Percentiles rank a stretch among this genome's conserved stretches.
phyloP scores from a whole-genome alignment of 345 rosid genomes.

The Linum lewisii region DNA sequence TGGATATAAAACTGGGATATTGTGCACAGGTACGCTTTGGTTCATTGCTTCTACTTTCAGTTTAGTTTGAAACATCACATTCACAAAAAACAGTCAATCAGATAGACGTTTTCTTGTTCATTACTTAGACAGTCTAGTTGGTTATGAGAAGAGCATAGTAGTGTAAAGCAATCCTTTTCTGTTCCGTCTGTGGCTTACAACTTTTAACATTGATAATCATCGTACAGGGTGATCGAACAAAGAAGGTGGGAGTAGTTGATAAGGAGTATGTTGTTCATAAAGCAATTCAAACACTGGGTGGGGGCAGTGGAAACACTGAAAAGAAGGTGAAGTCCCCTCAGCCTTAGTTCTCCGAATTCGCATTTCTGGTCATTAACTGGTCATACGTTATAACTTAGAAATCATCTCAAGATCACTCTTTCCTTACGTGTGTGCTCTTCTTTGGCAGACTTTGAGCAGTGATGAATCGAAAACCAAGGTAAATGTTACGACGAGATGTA shows the following conservation, averaged over 20 bases:
- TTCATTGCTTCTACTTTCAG: background rate
- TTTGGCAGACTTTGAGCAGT: background rate
- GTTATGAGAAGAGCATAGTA: background rate
- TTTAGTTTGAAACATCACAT: too few species aligned
- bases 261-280: conserved; percentile 78
- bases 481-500: background rate
- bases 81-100: background rate
- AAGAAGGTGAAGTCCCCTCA: conserved; percentile 32
- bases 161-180: background rate
- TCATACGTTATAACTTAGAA: background rate
- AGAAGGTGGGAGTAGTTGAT: conserved; percentile 81
- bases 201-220: background rate
- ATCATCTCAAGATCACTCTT: background rate
- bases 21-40: conserved; percentile 70
- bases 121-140: background rate
- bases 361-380: background rate
- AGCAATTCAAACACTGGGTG: conserved; percentile 88
- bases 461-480: background rate
- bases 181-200: background rate
- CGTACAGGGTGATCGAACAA: conserved; percentile 76
- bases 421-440: background rate
- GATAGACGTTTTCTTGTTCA: background rate
- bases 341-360: background rate
- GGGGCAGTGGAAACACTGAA: conserved; percentile 27
- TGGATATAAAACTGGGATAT: conserved; percentile 96